phyloP scores from a whole-genome alignment of 345 rosid species.

The Orychophragmus violaceus region DNA sequence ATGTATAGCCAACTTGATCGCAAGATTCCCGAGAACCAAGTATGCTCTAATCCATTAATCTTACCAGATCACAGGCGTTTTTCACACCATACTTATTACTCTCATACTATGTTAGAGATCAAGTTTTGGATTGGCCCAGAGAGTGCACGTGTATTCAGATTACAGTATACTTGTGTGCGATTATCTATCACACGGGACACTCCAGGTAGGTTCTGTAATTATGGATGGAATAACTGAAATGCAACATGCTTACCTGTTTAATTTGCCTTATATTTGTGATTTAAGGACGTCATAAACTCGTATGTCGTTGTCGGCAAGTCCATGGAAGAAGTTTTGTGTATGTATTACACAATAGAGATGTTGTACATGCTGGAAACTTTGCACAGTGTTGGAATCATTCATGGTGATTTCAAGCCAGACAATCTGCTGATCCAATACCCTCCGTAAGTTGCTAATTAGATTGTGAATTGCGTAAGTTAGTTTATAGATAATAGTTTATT shows the following conservation, averaged over 20 bases:
- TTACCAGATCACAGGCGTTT: constrained; percentile 11
- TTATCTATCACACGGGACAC: constrained; percentile 79
- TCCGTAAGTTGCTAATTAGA: constrained; percentile 44
- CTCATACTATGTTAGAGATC: constrained; percentile 49
- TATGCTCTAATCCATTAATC: constrained; percentile 26
- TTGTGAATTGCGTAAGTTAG: no score
- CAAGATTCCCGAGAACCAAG: constrained; percentile 58
- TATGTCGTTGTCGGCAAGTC: constrained; percentile 58
- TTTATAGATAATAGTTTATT: no score
- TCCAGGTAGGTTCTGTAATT: constrained; percentile 53
- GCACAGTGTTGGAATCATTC: constrained; percentile 81
- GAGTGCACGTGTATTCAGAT: constrained; percentile 63
- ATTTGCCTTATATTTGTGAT: background rate
- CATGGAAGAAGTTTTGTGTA: constrained; percentile 88
- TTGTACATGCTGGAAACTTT: constrained; percentile 79
- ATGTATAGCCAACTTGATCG: constrained; percentile 89
- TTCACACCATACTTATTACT: constrained; percentile 29
- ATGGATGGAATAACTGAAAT: background rate
- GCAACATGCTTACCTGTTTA: background rate
- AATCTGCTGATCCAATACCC: constrained; percentile 76
- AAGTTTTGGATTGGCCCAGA: constrained; percentile 74
- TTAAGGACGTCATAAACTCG: constrained; percentile 92
- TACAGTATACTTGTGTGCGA: constrained; percentile 81
- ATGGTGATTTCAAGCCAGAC: constrained; percentile 98
- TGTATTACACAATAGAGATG: constrained; percentile 90